Evolutionary conservation across 2,329 filamentous ascomycete genomes (phyloP).

Genomic region (Leptographium radiaticola): DNA sequence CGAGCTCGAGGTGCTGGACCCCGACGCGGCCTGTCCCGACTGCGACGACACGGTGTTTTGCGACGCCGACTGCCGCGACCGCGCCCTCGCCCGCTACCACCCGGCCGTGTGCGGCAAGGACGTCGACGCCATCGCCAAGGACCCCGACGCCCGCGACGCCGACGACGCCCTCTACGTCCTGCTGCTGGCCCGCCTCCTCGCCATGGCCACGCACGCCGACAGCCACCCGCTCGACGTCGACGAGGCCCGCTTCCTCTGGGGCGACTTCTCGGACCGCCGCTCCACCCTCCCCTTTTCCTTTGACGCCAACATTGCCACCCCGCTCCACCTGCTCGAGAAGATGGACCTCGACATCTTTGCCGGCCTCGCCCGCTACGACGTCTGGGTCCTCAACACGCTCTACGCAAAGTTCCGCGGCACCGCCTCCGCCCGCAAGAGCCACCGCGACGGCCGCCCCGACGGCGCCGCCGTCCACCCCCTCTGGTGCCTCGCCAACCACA

Average conservation of each 20-base stretch:
- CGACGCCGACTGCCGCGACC: constrained; percentile 42
- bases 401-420: constrained; percentile 90
- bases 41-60: constrained; percentile 58
- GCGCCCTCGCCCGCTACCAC: constrained; percentile 48
- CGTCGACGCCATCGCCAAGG: constrained; percentile 51
- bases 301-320: constrained; percentile 58
- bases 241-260: constrained; percentile 57
- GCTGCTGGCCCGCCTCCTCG: constrained; percentile 47
- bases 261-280: constrained; percentile 43
- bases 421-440: constrained; percentile 71
- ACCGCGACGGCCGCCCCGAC: constrained; percentile 69
- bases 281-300: constrained; percentile 68
- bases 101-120: constrained; percentile 54
- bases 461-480: constrained; percentile 87
- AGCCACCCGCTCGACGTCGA: constrained; percentile 49
- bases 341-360: constrained; percentile 71
- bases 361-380: constrained; percentile 44
- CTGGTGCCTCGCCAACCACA: constrained; percentile 95
- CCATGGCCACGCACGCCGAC: constrained; percentile 49
- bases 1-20: constrained; percentile 37
- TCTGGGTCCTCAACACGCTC: constrained; percentile 82
- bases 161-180: constrained; percentile 50
- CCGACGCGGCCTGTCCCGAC: constrained; percentile 33
- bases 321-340: constrained; percentile 67
- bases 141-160: constrained; percentile 44